Base-by-base conservation (phyloP, 2,329 filamentous ascomycete species). In the Colletotrichum aenigma region DNA sequence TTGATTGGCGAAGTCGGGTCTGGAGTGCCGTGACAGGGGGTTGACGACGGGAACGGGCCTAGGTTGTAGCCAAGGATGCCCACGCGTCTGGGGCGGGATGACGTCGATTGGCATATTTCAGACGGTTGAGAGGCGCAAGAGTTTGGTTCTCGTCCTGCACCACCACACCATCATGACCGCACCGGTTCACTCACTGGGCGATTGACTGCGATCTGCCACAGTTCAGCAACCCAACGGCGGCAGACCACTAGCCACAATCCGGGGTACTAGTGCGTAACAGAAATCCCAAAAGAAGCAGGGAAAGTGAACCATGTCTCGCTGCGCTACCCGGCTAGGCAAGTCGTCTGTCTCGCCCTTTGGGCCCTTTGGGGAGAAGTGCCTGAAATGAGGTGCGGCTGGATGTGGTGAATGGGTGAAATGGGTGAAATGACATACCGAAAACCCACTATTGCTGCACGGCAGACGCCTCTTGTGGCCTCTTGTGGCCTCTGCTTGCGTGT, bases 1-100 rank as follows among this genome's bases (percentile, higher is more conserved):
- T 24, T 76, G 71, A 75, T 76, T 76, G 75, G 75, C 6, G 32
- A 15, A 60, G 58, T 76, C 75, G 75, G 75, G 64, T 71, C 67
- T 66, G 64, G 28, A 43, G 67, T 75, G 75, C 75, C 71, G 75
- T n/a, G 66, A 60, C 32, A 68, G 48, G 64, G 34, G 34, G 16
- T 21, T 43, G 21, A 32, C 9, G 34, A 58, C 64, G 73, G 70
- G 64, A 72, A 64, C 64, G 28, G 70, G 12, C 73, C 73, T 58
- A 48, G 64, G 5, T 48, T 28, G 43, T 36, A 26, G 65, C 64
- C 64, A 68, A 73, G 70, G 65, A 70, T 26, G 61, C 58, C 70
- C 58, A 65, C 73, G 70, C 70, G 73, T 75, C 58, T 12, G 52
- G 38, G 73, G 73, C 73, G 73, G 73, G 32, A 75, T 75, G 73